Evolutionary conservation across 1,139 yeast genomes (phyloP).

Genomic region (Diutina scorzettiae): DNA sequence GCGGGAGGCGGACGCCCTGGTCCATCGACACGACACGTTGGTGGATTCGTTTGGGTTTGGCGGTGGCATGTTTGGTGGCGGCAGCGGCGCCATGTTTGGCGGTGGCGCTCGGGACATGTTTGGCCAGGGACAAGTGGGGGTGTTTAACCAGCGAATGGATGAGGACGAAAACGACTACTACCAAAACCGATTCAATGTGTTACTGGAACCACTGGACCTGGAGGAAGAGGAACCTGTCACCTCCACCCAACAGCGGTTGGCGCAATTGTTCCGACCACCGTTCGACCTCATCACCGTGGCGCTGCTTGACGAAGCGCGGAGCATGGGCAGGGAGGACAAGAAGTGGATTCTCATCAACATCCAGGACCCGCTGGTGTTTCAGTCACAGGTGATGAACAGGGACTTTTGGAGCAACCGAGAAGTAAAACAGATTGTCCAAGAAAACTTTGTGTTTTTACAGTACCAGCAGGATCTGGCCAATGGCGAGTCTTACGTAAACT

Average conservation of each 20-base stretch:
- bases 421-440: conserved; percentile 52
- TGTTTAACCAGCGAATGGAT: conserved; percentile 33
- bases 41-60: conserved; percentile 23
- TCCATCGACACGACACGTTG: conserved; percentile 71
- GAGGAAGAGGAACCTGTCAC: conserved; percentile 15
- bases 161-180: conserved; percentile 15
- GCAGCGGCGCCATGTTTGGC: not conserved
- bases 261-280: conserved; percentile 82
- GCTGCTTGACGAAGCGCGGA: conserved; percentile 61
- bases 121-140: conserved; percentile 30
- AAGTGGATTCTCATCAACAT: conserved; percentile 85
- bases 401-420: conserved; percentile 81
- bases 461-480: conserved; percentile 67
- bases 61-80: not conserved
- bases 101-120: conserved; percentile 21
- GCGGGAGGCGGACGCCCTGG: conserved; percentile 63
- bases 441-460: conserved; percentile 69
- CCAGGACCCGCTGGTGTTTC: conserved; percentile 75
- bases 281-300: conserved; percentile 69
- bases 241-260: conserved; percentile 60
- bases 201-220: not conserved
- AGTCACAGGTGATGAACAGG: conserved; percentile 81
- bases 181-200: not conserved
- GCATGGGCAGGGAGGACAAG: conserved; percentile 44
- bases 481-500: conserved; percentile 59